These are phyloP conservation scores for Tanacetum coccineum DNA, from an alignment of 129 eudicot genomes.

Conservation along the genomic window DNA sequence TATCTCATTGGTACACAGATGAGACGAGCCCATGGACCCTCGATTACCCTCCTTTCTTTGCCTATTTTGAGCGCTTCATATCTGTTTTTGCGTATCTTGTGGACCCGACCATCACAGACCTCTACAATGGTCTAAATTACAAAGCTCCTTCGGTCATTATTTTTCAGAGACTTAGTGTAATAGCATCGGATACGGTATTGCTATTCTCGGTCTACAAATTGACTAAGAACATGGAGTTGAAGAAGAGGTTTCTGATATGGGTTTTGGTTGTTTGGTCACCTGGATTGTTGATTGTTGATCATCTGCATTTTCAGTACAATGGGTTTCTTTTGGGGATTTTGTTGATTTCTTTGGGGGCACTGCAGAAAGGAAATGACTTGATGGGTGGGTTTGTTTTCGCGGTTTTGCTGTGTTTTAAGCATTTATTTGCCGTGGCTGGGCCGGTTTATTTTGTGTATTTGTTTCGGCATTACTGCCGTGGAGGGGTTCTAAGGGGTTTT, in stretches of 20 bases:
- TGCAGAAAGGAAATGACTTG: conserved; percentile 78
- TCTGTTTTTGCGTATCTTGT: conserved; percentile 47
- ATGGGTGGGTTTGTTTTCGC: conserved; percentile 83
- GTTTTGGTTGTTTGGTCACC: conserved; percentile 78
- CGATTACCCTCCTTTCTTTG: conserved; percentile 92
- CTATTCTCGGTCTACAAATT: conserved; percentile 41
- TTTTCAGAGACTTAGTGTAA: conserved; percentile 67
- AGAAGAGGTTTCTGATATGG: conserved; percentile 57
- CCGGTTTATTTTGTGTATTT: conserved; percentile 89
- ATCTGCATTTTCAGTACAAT: conserved; percentile 92
- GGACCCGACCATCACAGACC: conserved; percentile 70
- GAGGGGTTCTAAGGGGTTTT: conserved; percentile 66
- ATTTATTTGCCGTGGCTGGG: conserved; percentile 82
- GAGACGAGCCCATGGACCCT: conserved; percentile 85
- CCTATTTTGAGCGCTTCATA: conserved; percentile 59
- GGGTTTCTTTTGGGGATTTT: conserved; percentile 79
- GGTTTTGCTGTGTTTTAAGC: conserved; percentile 75
- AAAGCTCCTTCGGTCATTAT: conserved; percentile 39
- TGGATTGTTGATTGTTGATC: conserved; percentile 78
- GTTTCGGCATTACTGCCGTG: conserved; percentile 76
- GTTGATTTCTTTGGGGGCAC: conserved; percentile 47
- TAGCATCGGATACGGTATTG: conserved; percentile 46
- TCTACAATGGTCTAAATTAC: conserved; percentile 59
- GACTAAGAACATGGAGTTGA: conserved; percentile 33
- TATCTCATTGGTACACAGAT: conserved; percentile 73